These are phyloP conservation scores for Stagonosporopsis rhizophila DNA, from an alignment of 2,329 filamentous ascomycete genomes.

Conservation along the genomic window DNA sequence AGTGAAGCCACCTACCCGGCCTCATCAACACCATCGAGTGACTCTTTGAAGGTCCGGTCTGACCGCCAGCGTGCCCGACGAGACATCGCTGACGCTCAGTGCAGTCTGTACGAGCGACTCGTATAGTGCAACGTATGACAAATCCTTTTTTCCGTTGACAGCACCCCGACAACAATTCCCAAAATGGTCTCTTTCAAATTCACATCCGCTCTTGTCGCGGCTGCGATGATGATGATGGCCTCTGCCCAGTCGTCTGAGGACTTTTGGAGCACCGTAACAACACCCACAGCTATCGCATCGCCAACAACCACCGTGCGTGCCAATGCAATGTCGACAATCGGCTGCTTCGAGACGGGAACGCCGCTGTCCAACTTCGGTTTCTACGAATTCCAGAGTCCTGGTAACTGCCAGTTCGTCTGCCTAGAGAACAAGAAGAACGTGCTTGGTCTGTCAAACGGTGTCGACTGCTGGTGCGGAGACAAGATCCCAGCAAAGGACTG, in stretches of 20 bases:
- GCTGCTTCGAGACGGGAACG: conserved; percentile 60
- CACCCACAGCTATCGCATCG: conserved; percentile 34
- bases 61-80: conserved; percentile 2
- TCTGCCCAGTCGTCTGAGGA: conserved; percentile 31
- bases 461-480: conserved; percentile 76
- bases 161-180: conserved; percentile 11
- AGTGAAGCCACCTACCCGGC: conserved; percentile 8
- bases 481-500: conserved; percentile 66
- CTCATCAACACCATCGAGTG: conserved; percentile 19
- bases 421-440: conserved; percentile 59
- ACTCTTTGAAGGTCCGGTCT: conserved; percentile 36
- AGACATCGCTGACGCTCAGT: conserved; percentile 25
- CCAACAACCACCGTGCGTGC: conserved; percentile 40
- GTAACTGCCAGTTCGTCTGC: conserved; percentile 64
- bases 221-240: conserved; percentile 38
- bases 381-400: conserved; percentile 61
- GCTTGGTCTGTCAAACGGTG: conserved; percentile 67
- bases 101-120: conserved; percentile 26
- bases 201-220: conserved; percentile 42
- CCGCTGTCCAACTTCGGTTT: conserved; percentile 57
- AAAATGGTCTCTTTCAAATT: conserved; percentile 46
- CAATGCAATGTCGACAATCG: conserved; percentile 47
- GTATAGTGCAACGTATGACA: conserved; percentile 24
- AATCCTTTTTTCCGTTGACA: conserved; percentile 9
- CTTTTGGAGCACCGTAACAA: conserved; percentile 26